Percentiles rank a stretch among this genome's conserved stretches.
These are phyloP conservation scores for Ceratobasidium sp. DNA, from an alignment of 1,284 basidiomycete species.

Conservation along the genomic window DNA sequence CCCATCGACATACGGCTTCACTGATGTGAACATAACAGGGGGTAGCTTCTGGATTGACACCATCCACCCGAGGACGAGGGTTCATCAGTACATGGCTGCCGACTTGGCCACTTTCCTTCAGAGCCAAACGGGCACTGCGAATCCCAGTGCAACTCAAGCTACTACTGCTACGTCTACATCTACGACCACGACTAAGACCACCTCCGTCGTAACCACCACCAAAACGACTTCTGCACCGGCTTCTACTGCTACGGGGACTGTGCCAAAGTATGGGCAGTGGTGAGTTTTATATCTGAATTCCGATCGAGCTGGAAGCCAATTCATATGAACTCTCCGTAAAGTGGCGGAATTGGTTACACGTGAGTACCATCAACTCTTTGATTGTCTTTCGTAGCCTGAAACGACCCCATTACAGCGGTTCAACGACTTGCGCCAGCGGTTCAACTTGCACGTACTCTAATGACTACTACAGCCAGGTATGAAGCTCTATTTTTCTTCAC, in stretches of 20 bases:
- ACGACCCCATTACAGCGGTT: slow-evolving; percentile 7
- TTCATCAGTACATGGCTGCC: slow-evolving; percentile 40
- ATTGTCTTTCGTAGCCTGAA: background rate
- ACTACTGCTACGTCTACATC: background rate
- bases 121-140: slow-evolving; percentile 20
- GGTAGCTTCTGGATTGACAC: slow-evolving; percentile 43
- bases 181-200: slow-evolving; percentile 3
- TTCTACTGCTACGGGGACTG: slow-evolving; percentile 38
- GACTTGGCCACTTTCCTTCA: slow-evolving; percentile 35
- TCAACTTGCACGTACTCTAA: slow-evolving; percentile 33
- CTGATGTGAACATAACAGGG: slow-evolving; percentile 33
- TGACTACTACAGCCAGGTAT: slow-evolving; percentile 32
- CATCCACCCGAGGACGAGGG: slow-evolving; percentile 32
- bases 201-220: slow-evolving; percentile 21
- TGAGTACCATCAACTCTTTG: background rate
- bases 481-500: background rate
- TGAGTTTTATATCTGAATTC: background rate
- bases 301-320: background rate
- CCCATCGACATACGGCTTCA: slow-evolving; percentile 38
- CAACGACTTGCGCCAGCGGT: slow-evolving; percentile 31
- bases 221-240: slow-evolving; percentile 32
- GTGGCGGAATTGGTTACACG: slow-evolving; percentile 39
- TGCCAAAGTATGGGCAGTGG: slow-evolving; percentile 41
- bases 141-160: background rate
- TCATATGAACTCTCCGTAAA: background rate